phyloP scores from a whole-genome alignment of 1,139 yeast species.

The Pneumocystis murina region DNA sequence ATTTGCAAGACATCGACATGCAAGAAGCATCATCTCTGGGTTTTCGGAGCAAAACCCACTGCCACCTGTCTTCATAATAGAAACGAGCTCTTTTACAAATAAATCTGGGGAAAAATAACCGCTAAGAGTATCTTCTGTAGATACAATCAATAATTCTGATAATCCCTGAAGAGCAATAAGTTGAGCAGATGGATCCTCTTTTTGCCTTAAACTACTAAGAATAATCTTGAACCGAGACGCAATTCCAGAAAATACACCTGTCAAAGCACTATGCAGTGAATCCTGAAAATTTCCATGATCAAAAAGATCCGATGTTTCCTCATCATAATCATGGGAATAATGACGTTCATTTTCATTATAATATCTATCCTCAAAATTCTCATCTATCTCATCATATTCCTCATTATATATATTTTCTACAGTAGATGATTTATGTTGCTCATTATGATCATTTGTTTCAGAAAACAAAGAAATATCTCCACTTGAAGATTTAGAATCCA shows the following conservation, averaged over 20 bases:
- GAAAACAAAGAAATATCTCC: not conserved
- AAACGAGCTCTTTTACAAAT: slow-evolving; percentile 42
- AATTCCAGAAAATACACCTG: slow-evolving; percentile 17
- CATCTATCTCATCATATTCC: not conserved
- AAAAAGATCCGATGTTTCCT: slow-evolving; percentile 11
- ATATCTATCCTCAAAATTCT: not conserved
- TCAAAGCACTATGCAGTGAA: slow-evolving; percentile 8
- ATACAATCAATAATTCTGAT: slow-evolving; percentile 25
- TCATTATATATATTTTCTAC: not conserved
- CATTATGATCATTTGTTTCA: not conserved
- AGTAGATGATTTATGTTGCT: not conserved
- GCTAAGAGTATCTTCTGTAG: slow-evolving; percentile 24
- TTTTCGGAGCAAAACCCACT: slow-evolving; percentile 30
- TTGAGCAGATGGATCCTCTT: slow-evolving; percentile 32
- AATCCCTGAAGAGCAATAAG: slow-evolving; percentile 28
- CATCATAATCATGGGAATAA: not conserved
- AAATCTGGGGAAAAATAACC: slow-evolving; percentile 42
- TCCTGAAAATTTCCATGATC: slow-evolving; percentile 4
- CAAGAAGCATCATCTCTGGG: slow-evolving; percentile 64
- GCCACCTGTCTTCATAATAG: slow-evolving; percentile 36
- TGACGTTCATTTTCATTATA: not conserved
- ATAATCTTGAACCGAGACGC: slow-evolving; percentile 18
- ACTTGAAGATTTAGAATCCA: not conserved
- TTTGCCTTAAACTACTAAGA: slow-evolving; percentile 21
- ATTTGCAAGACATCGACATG: slow-evolving; percentile 75